Evolutionary conservation across 805 yeast species (phyloP), one percentile per base, ranked within the genome.

Genomic region (Ogataea pini): DNA sequence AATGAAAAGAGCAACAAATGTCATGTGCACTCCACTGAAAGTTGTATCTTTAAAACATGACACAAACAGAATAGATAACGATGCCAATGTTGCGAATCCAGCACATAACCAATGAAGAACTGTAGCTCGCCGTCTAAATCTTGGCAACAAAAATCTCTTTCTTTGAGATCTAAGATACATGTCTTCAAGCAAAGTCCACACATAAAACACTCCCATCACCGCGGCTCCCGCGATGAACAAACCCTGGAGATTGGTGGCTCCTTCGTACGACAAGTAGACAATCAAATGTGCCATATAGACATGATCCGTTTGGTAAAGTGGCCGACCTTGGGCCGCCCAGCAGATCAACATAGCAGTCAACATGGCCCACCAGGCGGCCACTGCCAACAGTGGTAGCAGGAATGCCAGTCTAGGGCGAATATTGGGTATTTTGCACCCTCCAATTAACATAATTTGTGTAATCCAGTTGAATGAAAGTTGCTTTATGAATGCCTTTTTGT

Each of bases 291-390:
- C 51, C 32, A 59, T 63, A 40, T 83, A 78, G 29, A 68, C 59
- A 29, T 69, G 68, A 74, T 81, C 77, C 54, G 82, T 82, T 47
- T 72, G 63, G 61, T 87, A 86, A 10, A 77, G 71, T 0, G 96
- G 96, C 39, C 78, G 78, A 1, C 96, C 97, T 61, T 88, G 89
- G 3, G 72, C 76, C 2, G 86, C 79, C 97, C 97, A 91, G 55
- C 83, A 78, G 2, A 76, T 65, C 54, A 91, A 62, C 78, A 92
- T 71, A 4, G 96, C 88, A 4, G 85, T 82, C 9, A 91, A 77
- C 96, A 89, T 88, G 3, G 87, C 96, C 82, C 90, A 86, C 97
- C 97, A 91, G 13, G 82, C 84, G 1, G 82, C 65, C 44, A 80
- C 69, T 1, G 89, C 78, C 2, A 82, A 59, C 36, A 89, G 67